Base-by-base conservation (phyloP, 495 filamentous ascomycete genomes). In the Rostrohypoxylon terebratum region DNA sequence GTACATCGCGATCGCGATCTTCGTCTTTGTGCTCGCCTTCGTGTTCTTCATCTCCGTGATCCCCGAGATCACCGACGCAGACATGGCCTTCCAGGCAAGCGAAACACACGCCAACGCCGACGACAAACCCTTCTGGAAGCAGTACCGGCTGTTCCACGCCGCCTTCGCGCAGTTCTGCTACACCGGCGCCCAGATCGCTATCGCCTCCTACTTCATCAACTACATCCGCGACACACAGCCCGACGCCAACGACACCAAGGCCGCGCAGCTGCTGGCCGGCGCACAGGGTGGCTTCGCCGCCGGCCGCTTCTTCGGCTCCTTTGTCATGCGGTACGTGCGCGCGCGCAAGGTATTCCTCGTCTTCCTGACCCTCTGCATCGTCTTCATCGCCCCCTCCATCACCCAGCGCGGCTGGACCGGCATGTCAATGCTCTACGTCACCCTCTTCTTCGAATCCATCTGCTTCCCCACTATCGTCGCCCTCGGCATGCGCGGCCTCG, bases 381-480 rank as follows among this genome's bases (percentile, higher is more conserved):
- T 91, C 59, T 92, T 92, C 78, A 80, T 83, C 44, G 78, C 81
- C n/a, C 83, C 86, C 4, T 79, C 86, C 28, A 89, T 90, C 62
- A 84, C 82, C 1, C 80, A 84, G 48, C 64, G 79, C 8, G 86
- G 84, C 4, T 82, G 86, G 64, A 81, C 81, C 18, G 86, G 85
- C 28, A 78, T 93, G 67, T 83, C 84, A 13, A 83, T 91, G 80
- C 79, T 92, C 10, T 88, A 84, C 75, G 76, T 92, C 13, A 87
- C 90, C 7, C 77, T 93, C 21, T 90, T 90, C 80, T 92, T 90
- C 78, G 90, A 91, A 74, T 87, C 85, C 31, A 85, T 82, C 79
- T 88, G 88, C 80, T 92, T 92, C 84, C 87, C 90, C 10, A 90
- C 87, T 48, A 92, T 92, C 76, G 88, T 92, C 76, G 87, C 89